Evolutionary conservation across 768 basidiomycete genomes (phyloP), one percentile per base, ranked within the genome.

Genomic region (Termitomyces titanicus): DNA sequence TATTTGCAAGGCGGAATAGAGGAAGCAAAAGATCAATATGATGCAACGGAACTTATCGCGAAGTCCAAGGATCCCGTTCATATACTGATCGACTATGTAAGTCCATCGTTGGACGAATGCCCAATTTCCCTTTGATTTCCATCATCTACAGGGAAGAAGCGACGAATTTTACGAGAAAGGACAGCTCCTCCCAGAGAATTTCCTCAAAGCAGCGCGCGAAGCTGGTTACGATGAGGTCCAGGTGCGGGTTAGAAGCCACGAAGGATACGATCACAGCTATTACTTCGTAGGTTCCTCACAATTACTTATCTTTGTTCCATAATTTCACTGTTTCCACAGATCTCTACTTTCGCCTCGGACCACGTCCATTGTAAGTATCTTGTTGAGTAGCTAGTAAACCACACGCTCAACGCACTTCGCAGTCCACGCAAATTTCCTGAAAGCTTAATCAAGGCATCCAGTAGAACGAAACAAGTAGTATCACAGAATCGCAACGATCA

Each of bases 401-500:
- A 35, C 53, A 22, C 42, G 57, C 10, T 49, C 25, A 24, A 57
- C 51, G 46, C 56, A 65, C 49, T 55, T 70, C 42, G 57, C 63
- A 86, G 96, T 88, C 77, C 95, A 98, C 60, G 92, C 93, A 24
- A 87, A 89, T 66, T 88, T 88, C 71, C 76, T 98, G 60, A 92
- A 92, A 65, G 86, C 86, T 18, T 90, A 71, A 45, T 46, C 25
- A 37, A 42, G 18, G 17, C 6, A 27, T 43, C 24, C 20, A 24
- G 5, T 18, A 34, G 33, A 24, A 44, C 29, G 29, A 46, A 31
- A 35, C 4, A 13, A 33, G 38, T 29, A 18, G 33, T 18, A 35
- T 43, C 24, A 49, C 34, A 35, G 38, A 35, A n/a, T 43, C 27
- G 29, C 27, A 52, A 43, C 17, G 40, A 34, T 17, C 17, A 10